These are phyloP conservation scores for Ruellia speciosa DNA, from an alignment of 305 asterid species.

Conservation along the genomic window DNA sequence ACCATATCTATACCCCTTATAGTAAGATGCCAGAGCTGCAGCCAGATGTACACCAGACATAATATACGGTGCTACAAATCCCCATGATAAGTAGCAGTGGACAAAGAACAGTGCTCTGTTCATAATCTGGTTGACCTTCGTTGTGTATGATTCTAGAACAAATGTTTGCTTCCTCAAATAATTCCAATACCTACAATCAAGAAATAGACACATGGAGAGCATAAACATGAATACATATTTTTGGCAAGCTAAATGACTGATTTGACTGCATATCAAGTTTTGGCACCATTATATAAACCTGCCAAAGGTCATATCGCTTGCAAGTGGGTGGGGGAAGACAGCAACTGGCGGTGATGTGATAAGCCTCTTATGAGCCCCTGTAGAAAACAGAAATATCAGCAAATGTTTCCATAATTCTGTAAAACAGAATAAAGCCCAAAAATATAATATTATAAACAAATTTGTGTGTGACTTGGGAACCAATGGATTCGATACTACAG, in stretches of 20 bases:
- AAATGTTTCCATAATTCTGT: background rate
- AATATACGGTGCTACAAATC: slow-evolving; percentile 65
- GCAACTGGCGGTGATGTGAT: slow-evolving; percentile 97
- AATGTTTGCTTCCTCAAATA: slow-evolving; percentile 96
- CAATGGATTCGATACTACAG: background rate
- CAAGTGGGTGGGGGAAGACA: slow-evolving; percentile 96
- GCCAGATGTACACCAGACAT: slow-evolving; percentile 70
- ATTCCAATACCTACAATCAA: slow-evolving; percentile 79
- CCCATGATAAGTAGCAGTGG: slow-evolving; percentile 99
- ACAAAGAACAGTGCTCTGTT: slow-evolving; percentile 76
- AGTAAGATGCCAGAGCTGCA: slow-evolving; percentile 61
- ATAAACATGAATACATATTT: slow-evolving; percentile 12
- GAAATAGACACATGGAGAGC: slow-evolving; percentile 16
- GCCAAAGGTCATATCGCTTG: slow-evolving; percentile 88
- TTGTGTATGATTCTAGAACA: slow-evolving; percentile 86
- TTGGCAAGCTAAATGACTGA: slow-evolving; percentile 16
- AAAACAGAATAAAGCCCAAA: too few relatives aligned
- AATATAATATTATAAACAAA: too few relatives aligned
- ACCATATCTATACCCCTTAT: slow-evolving; percentile 44
- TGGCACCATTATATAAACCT: slow-evolving; percentile 42
- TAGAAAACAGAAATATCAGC: slow-evolving; percentile 12
- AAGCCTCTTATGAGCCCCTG: slow-evolving; percentile 92
- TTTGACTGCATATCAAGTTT: slow-evolving; percentile 12
- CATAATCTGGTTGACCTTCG: slow-evolving; percentile 80
- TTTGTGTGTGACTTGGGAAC: background rate